phyloP scores from a whole-genome alignment of 352 stramenopile genomes.

The Globisporangium okanoganense region DNA sequence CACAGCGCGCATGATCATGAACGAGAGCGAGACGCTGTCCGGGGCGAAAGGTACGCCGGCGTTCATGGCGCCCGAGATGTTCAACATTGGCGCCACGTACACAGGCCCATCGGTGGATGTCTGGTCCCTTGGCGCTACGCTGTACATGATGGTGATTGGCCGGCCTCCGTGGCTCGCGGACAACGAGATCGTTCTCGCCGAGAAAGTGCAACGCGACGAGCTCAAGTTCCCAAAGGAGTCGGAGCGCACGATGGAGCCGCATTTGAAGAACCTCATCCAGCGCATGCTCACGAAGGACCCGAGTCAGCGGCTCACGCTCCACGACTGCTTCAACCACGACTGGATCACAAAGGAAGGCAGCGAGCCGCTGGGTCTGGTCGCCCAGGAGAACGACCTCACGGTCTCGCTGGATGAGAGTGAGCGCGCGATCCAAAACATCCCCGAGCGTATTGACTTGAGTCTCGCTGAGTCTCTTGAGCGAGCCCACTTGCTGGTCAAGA shows the following conservation, averaged over 20 bases:
- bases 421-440: constrained; percentile 83
- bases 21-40: constrained; percentile 83
- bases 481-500: constrained; percentile 78
- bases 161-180: constrained; percentile 88
- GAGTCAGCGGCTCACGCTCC: constrained; percentile 68
- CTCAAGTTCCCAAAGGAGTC: constrained; percentile 79
- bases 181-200: constrained; percentile 85
- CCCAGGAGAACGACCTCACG: constrained; percentile 56
- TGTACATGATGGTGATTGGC: constrained; percentile 92
- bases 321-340: constrained; percentile 87
- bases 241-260: constrained; percentile 72
- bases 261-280: constrained; percentile 89
- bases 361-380: constrained; percentile 60
- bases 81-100: constrained; percentile 88
- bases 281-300: constrained; percentile 91
- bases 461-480: constrained; percentile 68
- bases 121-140: constrained; percentile 87
- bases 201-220: constrained; percentile 85
- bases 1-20: constrained; percentile 89
- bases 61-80: constrained; percentile 92
- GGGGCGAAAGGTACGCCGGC: constrained; percentile 81
- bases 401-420: constrained; percentile 84
- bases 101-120: constrained; percentile 81
- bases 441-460: constrained; percentile 77
- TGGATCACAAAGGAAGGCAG: constrained; percentile 93